Base-by-base conservation (phyloP, 106 monocot species). In the Dioscorea zingiberensis region DNA sequence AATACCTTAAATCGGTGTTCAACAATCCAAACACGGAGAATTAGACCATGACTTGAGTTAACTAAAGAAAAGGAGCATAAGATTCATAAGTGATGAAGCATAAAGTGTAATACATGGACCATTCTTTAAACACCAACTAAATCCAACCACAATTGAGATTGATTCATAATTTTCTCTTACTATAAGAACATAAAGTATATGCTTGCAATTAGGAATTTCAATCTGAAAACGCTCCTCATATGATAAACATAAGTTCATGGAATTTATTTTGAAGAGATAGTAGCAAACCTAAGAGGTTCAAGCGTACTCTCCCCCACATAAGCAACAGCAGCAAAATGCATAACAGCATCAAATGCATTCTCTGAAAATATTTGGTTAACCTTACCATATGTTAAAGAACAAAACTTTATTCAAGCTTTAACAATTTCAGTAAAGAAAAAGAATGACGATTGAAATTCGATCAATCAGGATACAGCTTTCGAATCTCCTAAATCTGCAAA, bases 401-500 rank as follows among this genome's bases (percentile, higher is more conserved):
- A 56, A 59, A 74, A 26, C 44, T 4, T 18, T 64, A 9, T 59
- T 30, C 25, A 28, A 23, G 38, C 26, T 54, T 17, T 55, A 48
- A 21, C 47, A 55, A 46, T n/a, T 21, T 55, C 49, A 44, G 27
- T n/a, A 16, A 3, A 57, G 27, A 47, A 29, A 51, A 59, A 21
- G 54, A 1, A 13, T 3, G 2, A 1, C 6, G 7, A 10, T 27
- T 54, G 60, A 55, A 32, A 48, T 21, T 13, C 32, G 27, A 27
- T 22, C 30, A 23, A 25, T 29, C 24, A 81, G 89, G 77, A 85
- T 86, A 90, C 89, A 58, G 79, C 78, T 76, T 74, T 77, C 25
- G 81, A 54, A 74, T 89, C 74, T 45, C 89, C 89, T 64, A 89
- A 71, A 71, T 89, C 89, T 64, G 84, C 84, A 63, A 70, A 60